These are phyloP conservation scores for Globisporangium nunn DNA, from an alignment of 352 stramenopile species.

Conservation along the genomic window DNA sequence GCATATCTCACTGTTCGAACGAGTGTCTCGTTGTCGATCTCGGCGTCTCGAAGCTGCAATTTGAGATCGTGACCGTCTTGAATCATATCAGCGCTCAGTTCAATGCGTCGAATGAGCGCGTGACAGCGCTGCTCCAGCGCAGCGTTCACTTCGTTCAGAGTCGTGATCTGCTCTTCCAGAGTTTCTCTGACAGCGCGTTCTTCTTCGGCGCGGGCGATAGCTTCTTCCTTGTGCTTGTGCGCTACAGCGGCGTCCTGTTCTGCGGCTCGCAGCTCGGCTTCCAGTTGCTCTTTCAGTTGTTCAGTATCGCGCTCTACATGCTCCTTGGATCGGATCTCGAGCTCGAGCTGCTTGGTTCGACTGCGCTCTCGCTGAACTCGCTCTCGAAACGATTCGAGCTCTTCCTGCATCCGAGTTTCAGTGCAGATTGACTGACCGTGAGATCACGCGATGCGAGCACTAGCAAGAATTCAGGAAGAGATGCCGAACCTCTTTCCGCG, in stretches of 20 bases:
- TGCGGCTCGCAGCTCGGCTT: conserved; percentile 46
- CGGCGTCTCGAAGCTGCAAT: conserved; percentile 42
- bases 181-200: conserved; percentile 43
- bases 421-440: background rate
- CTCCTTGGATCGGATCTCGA: conserved; percentile 37
- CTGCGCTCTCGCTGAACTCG: conserved; percentile 42
- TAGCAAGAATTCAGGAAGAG: background rate
- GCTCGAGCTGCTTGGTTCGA: conserved; percentile 50
- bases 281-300: conserved; percentile 31
- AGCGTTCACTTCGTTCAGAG: conserved; percentile 67
- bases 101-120: conserved; percentile 54
- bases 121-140: conserved; percentile 67
- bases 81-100: conserved; percentile 36
- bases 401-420: conserved; percentile 16
- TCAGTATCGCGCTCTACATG: conserved; percentile 23
- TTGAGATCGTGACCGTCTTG: conserved; percentile 63
- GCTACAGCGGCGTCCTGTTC: conserved; percentile 49
- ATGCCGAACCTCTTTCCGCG: conserved; percentile 40
- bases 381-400: conserved; percentile 38
- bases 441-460: background rate
- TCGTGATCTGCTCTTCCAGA: conserved; percentile 58
- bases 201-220: conserved; percentile 41
- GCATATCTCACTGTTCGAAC: conserved; percentile 35
- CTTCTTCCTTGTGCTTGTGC: conserved; percentile 35
- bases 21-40: conserved; percentile 68